Conservation (phyloP, 768 basidiomycete genomes). For the Tremella mesenterica region DNA sequence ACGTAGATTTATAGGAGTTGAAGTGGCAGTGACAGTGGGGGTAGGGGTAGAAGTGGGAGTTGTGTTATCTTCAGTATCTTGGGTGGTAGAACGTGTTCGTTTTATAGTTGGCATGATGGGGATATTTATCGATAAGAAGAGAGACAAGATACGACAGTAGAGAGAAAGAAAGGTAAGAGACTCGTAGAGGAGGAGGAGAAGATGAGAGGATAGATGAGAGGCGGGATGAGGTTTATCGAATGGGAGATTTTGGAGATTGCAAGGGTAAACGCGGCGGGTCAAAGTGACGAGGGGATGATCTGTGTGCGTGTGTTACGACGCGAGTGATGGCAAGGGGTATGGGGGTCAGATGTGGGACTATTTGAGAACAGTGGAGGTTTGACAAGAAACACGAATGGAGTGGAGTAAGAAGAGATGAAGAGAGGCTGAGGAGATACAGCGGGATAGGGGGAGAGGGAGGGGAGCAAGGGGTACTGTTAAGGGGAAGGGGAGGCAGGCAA, state of each 20-base stretch:
- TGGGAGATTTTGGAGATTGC: background rate
- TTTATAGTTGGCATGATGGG: constrained; percentile 8
- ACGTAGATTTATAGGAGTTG: constrained; percentile 1
- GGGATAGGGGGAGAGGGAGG: background rate
- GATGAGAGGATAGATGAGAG: background rate
- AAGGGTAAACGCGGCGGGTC: background rate
- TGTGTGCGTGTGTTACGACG: background rate
- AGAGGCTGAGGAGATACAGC: background rate
- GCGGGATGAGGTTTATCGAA: background rate
- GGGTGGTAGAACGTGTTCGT: constrained; percentile 9
- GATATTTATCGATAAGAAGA: background rate
- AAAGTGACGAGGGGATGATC: background rate
- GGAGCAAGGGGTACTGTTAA: background rate
- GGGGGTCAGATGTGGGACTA: background rate
- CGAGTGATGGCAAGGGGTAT: background rate
- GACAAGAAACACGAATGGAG: background rate
- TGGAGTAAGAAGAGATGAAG: constrained; percentile 1
- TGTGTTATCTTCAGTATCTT: background rate
- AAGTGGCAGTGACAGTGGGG: constrained; percentile 9
- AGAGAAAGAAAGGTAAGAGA: background rate
- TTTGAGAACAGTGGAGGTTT: background rate
- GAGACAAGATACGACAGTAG: background rate
- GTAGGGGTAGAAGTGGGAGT: constrained; percentile 1
- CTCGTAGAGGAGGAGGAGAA: background rate
- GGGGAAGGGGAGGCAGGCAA: no score